Conservation (phyloP, 2,329 filamentous ascomycete species). For the Colletotrichum liaoningense region DNA sequence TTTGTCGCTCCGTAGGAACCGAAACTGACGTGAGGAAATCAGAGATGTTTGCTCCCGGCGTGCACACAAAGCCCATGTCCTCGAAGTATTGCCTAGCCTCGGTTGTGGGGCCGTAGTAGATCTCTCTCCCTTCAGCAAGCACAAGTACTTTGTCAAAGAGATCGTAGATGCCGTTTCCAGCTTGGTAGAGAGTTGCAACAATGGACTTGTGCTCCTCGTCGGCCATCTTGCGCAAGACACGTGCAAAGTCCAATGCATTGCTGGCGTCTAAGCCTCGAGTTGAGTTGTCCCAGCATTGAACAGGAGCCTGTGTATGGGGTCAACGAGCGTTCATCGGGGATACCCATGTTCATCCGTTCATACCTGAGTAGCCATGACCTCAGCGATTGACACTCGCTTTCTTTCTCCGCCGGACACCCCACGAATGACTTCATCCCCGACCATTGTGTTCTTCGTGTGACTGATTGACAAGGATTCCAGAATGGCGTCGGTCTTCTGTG, state of each 20-base stretch:
- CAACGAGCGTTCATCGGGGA: slow-evolving; percentile 29
- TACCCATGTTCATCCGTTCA: neutral
- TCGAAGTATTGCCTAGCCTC: slow-evolving; percentile 74
- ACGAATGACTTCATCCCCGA: slow-evolving; percentile 76
- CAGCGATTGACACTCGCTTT: slow-evolving; percentile 81
- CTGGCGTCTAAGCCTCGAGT: slow-evolving; percentile 79
- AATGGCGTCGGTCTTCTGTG: slow-evolving; percentile 46
- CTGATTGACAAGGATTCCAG: slow-evolving; percentile 73
- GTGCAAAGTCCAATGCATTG: slow-evolving; percentile 79
- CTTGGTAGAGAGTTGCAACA: slow-evolving; percentile 78
- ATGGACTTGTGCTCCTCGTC: slow-evolving; percentile 72
- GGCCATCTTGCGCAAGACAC: slow-evolving; percentile 73
- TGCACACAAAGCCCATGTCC: slow-evolving; percentile 75
- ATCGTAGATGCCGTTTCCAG: slow-evolving; percentile 75
- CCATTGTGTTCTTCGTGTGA: slow-evolving; percentile 74
- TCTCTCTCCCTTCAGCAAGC: slow-evolving; percentile 80
- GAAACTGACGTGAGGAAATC: slow-evolving; percentile 80
- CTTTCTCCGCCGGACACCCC: slow-evolving; percentile 72
- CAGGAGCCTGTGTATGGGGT: slow-evolving; percentile 57
- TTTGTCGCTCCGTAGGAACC: slow-evolving; percentile 77
- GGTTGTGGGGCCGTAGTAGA: slow-evolving; percentile 75
- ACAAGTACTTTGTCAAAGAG: slow-evolving; percentile 81
- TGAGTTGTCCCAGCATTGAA: slow-evolving; percentile 78
- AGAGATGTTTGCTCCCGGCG: slow-evolving; percentile 72
- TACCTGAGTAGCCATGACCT: slow-evolving; percentile 61